A percentile compares a stretch with the other conserved stretches of the same genome.
Evolutionary conservation across 192 early-diverging fungal species (phyloP).

Genomic region (Linnemannia schmuckeri): DNA sequence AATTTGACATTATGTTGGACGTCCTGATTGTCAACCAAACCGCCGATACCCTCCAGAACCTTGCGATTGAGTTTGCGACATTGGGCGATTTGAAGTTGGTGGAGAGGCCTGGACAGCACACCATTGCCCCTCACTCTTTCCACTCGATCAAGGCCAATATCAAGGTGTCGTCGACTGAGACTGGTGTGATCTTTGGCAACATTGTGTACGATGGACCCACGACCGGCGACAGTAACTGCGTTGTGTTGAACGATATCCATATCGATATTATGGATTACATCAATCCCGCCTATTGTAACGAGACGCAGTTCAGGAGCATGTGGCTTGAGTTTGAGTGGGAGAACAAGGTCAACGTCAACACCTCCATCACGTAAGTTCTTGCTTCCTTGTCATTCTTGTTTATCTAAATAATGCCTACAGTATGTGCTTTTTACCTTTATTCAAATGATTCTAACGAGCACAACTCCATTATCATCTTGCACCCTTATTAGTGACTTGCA

Average conservation of each 20-base stretch:
- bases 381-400: too few species aligned
- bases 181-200: slow-evolving; percentile 98
- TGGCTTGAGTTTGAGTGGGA: slow-evolving; percentile 99
- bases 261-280: slow-evolving; percentile 99
- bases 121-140: slow-evolving; percentile 92
- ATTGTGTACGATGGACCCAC: slow-evolving; percentile 98
- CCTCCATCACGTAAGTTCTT: slow-evolving; percentile 81
- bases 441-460: background rate
- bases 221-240: slow-evolving; percentile 90
- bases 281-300: slow-evolving; percentile 90
- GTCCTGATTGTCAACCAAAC: slow-evolving; percentile 99
- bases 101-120: slow-evolving; percentile 91
- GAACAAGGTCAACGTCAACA: slow-evolving; percentile 99
- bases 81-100: slow-evolving; percentile 98
- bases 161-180: slow-evolving; percentile 99
- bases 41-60: slow-evolving; percentile 92
- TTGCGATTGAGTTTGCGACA: slow-evolving; percentile 98
- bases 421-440: background rate
- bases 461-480: background rate
- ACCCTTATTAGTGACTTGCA: slow-evolving; percentile 76
- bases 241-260: slow-evolving; percentile 97
- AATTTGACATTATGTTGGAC: slow-evolving; percentile 96
- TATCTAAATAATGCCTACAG: background rate
- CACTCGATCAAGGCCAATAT: slow-evolving; percentile 96
- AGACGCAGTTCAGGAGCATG: slow-evolving; percentile 97